Conservation (phyloP, 73 alveolate genomes). For the Breviolum minutum region DNA sequence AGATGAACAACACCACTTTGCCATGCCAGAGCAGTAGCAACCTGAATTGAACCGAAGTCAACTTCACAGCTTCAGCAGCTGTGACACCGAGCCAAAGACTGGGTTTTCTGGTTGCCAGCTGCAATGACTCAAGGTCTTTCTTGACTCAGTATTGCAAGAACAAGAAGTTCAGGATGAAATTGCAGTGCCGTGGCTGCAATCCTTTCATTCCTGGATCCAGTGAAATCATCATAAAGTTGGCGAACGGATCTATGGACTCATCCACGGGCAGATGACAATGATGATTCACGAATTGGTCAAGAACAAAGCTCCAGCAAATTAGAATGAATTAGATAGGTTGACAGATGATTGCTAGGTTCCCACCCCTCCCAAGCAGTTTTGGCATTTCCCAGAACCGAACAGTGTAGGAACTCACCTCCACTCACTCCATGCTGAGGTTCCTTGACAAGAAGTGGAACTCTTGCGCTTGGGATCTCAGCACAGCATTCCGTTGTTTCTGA, state of each 20-base stretch:
- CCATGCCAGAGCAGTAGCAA: slow-evolving; percentile 81
- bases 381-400: not conserved
- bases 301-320: not conserved
- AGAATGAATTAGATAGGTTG: not conserved
- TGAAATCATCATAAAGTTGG: not conserved
- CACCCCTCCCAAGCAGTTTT: too few relatives aligned
- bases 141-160: slow-evolving; percentile 94
- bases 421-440: slow-evolving; percentile 27
- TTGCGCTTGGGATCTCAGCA: slow-evolving; percentile 38
- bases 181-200: slow-evolving; percentile 54
- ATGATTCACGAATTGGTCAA: not conserved
- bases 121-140: slow-evolving; percentile 28
- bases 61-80: not conserved
- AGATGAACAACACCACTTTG: slow-evolving; percentile 86
- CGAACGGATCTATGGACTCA: not conserved
- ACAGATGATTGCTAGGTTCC: not conserved
- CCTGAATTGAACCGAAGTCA: not conserved
- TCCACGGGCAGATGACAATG: not conserved
- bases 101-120: not conserved
- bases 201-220: not conserved
- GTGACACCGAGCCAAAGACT: not conserved
- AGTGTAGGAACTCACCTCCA: not conserved
- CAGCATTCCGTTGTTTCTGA: not conserved
- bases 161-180: slow-evolving; percentile 89
- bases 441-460: slow-evolving; percentile 94